Base-by-base conservation (phyloP, 331 rosid species). In the Rhamnella rubrinervis region DNA sequence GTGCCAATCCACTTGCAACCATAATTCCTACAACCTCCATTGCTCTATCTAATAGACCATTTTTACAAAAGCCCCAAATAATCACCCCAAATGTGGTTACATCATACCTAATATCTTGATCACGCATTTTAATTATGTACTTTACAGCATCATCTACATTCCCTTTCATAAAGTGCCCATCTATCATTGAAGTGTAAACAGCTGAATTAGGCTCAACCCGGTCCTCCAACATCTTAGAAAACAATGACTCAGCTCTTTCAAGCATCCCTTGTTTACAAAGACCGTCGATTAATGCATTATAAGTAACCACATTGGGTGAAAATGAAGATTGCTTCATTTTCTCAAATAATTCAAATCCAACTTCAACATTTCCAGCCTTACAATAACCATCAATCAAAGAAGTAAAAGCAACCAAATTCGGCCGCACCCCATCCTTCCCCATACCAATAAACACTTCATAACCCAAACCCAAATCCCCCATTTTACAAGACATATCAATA, bases 361-460 rank as follows among this genome's bases (percentile, higher is more conserved):
- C 62, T 40, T 81, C 81, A 68, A 81, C 56, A 67, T 51, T 52
- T 59, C 85, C 79, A 63, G 50, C 81, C 66, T 81, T 81, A 49
- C 81, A 76, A 76, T 81, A 72, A 13, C 85, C 85, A 59, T 81
- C 81, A 63, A 81, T 72, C 76, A 81, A 76, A 59, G 76, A 67
- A 57, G 81, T 76, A 64, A 76, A 81, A 20, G 57, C 68, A 72
- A 81, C 55, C 62, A 67, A 68, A 81, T 76, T 81, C 17, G 81
- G 85, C 46, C 4, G 46, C 26, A 81, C 72, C 19, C 75, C 68
- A 12, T 41, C 75, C 68, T 50, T 72, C 60, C 26, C 15, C 85
- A 81, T 81, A 51, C 72, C 78, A 6, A 20, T n/a, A 63, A 72
- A 53, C 44, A 76, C 46, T 46, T 46, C 59, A 9, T 20, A 58